Percentiles rank a stretch among this genome's conserved stretches.
phyloP scores from a whole-genome alignment of 2,329 filamentous ascomycete genomes.

The Xylariaceae sp. region DNA sequence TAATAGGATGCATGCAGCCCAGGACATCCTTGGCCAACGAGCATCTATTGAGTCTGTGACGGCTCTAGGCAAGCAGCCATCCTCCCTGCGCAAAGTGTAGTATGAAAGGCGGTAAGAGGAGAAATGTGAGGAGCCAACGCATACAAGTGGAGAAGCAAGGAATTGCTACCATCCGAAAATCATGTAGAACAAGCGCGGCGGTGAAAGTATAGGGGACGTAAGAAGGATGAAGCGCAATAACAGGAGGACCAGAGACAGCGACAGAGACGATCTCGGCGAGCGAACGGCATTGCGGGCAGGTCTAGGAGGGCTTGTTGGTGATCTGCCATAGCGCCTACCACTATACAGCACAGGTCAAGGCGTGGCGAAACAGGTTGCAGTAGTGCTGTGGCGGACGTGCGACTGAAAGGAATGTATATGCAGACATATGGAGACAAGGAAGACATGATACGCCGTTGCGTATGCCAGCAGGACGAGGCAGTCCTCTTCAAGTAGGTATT shows the following conservation, averaged over 20 bases:
- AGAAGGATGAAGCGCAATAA: conserved; percentile 21
- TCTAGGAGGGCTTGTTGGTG: conserved; percentile 5
- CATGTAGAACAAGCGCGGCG: conserved; percentile 17
- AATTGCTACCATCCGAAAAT: conserved; percentile 12
- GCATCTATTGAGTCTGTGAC: conserved; percentile 13
- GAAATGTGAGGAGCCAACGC: conserved; percentile 34
- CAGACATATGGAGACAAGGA: conserved; percentile 17
- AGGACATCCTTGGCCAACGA: conserved; percentile 25
- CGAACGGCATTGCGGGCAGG: conserved; percentile 8
- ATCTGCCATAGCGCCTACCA: conserved; percentile 5
- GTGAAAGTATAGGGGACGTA: conserved; percentile 27
- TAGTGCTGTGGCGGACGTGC: conserved; percentile 33
- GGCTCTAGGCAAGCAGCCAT: conserved; percentile 15
- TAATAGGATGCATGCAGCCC: conserved; percentile 25
- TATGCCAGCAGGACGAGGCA: conserved; percentile 30
- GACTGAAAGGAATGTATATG: background rate
- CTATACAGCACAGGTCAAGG: conserved; percentile 28
- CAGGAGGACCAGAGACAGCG: background rate
- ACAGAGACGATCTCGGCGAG: conserved; percentile 23
- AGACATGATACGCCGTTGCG: conserved; percentile 27
- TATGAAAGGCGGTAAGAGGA: conserved; percentile 36
- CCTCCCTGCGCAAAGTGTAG: conserved; percentile 25
- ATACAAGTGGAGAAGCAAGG: conserved; percentile 29
- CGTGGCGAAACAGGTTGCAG: conserved; percentile 32
- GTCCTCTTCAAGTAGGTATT: conserved; percentile 2